These are phyloP conservation scores for Ophiostoma montium DNA, from an alignment of 2,329 filamentous ascomycete species.

Conservation along the genomic window DNA sequence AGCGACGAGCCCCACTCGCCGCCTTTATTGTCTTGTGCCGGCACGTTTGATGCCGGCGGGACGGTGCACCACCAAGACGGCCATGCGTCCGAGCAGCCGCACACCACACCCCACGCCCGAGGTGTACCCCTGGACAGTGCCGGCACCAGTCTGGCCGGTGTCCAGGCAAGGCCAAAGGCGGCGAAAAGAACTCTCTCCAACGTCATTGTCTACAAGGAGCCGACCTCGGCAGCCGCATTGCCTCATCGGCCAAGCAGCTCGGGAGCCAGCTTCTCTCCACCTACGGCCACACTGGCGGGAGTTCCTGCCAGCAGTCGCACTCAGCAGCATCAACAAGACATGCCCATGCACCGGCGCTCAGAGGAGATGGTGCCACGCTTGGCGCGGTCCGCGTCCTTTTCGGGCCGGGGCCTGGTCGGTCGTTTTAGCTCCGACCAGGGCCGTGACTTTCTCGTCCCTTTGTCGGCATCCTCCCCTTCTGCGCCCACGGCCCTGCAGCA, in stretches of 20 bases:
- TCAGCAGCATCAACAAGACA: conserved; percentile 5
- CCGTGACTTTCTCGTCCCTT: conserved; percentile 13
- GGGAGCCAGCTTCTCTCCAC: neutral
- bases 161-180: conserved; percentile 7
- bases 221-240: neutral
- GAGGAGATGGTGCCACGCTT: conserved; percentile 16
- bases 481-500: conserved; percentile 38
- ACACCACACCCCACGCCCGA: neutral
- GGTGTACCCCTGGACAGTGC: conserved; percentile 5
- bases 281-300: neutral
- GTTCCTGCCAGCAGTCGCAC: conserved; percentile 5
- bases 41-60: neutral
- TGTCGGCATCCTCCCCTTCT: conserved; percentile 16
- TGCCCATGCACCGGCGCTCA: conserved; percentile 15
- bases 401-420: neutral
- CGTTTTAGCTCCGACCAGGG: conserved; percentile 12
- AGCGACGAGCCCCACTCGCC: neutral
- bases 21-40: neutral
- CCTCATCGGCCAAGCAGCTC: neutral
- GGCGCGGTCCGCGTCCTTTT: conserved; percentile 9
- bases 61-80: neutral
- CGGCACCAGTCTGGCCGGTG: neutral
- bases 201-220: conserved; percentile 38
- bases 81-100: neutral
- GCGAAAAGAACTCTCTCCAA: conserved; percentile 28